Evolutionary conservation across 352 stramenopile species (phyloP).

Genomic region (Blastocystis sp.): DNA sequence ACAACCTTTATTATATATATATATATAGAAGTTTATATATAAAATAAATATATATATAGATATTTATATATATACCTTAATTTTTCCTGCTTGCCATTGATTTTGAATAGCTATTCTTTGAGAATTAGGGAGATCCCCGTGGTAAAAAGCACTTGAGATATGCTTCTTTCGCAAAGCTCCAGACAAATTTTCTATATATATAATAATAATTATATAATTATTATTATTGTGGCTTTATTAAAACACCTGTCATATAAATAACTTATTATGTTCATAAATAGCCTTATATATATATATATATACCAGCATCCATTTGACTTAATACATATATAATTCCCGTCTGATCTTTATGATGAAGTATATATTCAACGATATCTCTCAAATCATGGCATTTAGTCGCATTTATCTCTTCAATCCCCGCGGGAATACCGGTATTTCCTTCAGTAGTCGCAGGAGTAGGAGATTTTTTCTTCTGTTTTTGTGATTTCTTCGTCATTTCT

Average conservation of each 20-base stretch:
- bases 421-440: neutral
- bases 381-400: constrained; percentile 45
- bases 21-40: neutral
- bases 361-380: constrained; percentile 27
- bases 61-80: neutral
- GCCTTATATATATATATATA: constrained; percentile 69
- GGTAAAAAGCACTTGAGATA: constrained; percentile 46
- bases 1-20: constrained; percentile 51
- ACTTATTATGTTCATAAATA: constrained; percentile 55
- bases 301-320: constrained; percentile 39
- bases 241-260: constrained; percentile 50
- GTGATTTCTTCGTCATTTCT: constrained; percentile 32
- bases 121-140: constrained; percentile 44
- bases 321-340: constrained; percentile 38
- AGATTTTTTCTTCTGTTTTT: constrained; percentile 43
- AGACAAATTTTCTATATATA: constrained; percentile 20
- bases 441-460: constrained; percentile 20
- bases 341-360: constrained; percentile 38
- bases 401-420: constrained; percentile 54
- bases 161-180: constrained; percentile 36
- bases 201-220: too few relatives aligned
- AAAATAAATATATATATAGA: neutral
- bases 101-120: constrained; percentile 11
- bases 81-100: neutral
- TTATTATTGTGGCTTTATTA: constrained; percentile 43